Conservation (phyloP, 2,329 filamentous ascomycete species). For the Orbilia blumenaviensis region DNA sequence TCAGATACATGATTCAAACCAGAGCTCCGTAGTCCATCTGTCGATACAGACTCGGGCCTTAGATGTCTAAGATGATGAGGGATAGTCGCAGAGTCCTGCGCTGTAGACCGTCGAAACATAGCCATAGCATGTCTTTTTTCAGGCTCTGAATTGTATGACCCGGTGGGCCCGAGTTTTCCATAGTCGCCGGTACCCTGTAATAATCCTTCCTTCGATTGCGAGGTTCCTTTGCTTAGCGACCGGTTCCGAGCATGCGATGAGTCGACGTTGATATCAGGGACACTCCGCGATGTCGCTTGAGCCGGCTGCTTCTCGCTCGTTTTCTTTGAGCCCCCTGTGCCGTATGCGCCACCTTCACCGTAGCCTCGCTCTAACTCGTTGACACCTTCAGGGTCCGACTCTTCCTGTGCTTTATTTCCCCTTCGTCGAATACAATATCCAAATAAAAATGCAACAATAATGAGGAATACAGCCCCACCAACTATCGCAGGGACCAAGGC, state of each 20-base stretch:
- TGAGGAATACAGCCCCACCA: conserved; percentile 38
- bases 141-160: conserved; percentile 21
- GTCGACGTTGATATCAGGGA: conserved; percentile 48
- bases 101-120: conserved; percentile 46
- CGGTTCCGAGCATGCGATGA: conserved; percentile 35
- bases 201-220: conserved; percentile 47
- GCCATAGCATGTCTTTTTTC: conserved; percentile 45
- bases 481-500: conserved; percentile 43
- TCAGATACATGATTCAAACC: conserved; percentile 23
- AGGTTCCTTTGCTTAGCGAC: conserved; percentile 50
- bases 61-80: conserved; percentile 45
- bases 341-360: not conserved
- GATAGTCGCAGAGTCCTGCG: conserved; percentile 48
- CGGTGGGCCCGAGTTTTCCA: conserved; percentile 16
- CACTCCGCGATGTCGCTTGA: conserved; percentile 8
- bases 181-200: conserved; percentile 41
- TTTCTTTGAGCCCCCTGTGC: conserved; percentile 10
- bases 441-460: conserved; percentile 47
- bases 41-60: conserved; percentile 49
- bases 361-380: conserved; percentile 44
- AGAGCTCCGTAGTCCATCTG: conserved; percentile 28
- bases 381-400: conserved; percentile 26
- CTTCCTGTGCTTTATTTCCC: not conserved
- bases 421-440: conserved; percentile 48
- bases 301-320: conserved; percentile 29